Evolutionary conservation across 345 rosid species (phyloP).

Genomic region (Pugionium cornutum): DNA sequence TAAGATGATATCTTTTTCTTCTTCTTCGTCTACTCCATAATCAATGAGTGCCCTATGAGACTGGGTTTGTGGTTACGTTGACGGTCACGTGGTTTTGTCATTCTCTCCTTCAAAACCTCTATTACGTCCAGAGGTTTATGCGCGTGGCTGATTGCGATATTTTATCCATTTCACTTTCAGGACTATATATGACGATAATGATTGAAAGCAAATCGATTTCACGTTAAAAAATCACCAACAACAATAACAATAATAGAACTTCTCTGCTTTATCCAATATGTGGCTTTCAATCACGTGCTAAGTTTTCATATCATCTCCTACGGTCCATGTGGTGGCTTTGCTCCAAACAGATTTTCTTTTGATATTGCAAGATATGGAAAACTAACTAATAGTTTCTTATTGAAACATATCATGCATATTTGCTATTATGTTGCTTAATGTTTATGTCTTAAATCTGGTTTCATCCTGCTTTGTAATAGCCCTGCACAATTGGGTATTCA

Average conservation of each 20-base stretch:
- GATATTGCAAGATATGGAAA: slow-evolving; percentile 14
- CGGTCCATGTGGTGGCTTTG: slow-evolving; percentile 32
- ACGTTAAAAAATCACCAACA: no score
- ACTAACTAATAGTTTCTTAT: neutral
- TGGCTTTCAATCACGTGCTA: slow-evolving; percentile 37
- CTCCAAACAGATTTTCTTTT: slow-evolving; percentile 14
- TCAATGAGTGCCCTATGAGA: slow-evolving; percentile 35
- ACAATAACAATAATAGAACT: no score
- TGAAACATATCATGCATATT: no score
- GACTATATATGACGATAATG: slow-evolving; percentile 33
- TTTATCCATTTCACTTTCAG: slow-evolving; percentile 14
- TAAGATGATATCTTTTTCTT: slow-evolving; percentile 1
- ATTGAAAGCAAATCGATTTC: slow-evolving; percentile 22
- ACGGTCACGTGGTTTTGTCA: slow-evolving; percentile 43
- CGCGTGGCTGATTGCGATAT: slow-evolving; percentile 40
- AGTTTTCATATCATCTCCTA: slow-evolving; percentile 32
- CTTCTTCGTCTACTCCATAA: slow-evolving; percentile 15
- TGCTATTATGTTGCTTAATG: no score
- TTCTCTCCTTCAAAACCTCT: slow-evolving; percentile 25
- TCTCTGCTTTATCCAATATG: slow-evolving; percentile 32
- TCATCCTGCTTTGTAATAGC: no score
- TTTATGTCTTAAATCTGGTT: no score
- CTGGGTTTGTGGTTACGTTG: slow-evolving; percentile 36
- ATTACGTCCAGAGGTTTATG: slow-evolving; percentile 35
- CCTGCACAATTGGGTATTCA: no score